Evolutionary conservation across 805 yeast species (phyloP).

Genomic region (Limtongia smithiae): DNA sequence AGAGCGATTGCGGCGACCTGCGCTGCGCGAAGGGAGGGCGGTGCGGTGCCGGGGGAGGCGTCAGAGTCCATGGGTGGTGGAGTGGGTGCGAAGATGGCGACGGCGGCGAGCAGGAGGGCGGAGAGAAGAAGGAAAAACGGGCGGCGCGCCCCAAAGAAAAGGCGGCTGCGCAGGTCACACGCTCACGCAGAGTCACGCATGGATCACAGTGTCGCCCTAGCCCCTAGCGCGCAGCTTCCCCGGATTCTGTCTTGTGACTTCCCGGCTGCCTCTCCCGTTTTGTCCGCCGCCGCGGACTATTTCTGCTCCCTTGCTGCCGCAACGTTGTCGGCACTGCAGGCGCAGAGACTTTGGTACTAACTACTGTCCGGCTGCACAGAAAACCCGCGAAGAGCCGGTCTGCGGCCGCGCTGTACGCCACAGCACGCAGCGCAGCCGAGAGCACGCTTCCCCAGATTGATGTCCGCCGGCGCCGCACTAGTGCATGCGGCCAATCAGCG

Average conservation of each 20-base stretch:
- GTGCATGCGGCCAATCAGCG: too few relatives aligned
- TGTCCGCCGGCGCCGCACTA: too few relatives aligned
- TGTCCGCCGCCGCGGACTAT: background rate
- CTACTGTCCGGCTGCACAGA: too few relatives aligned
- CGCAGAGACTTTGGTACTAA: too few relatives aligned
- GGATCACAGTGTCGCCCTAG: background rate
- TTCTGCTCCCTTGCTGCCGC: background rate
- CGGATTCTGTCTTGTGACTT: conserved; percentile 7
- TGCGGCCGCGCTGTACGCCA: too few relatives aligned
- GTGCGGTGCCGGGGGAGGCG: background rate
- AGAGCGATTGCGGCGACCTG: background rate
- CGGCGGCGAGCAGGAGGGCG: background rate
- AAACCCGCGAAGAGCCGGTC: too few relatives aligned
- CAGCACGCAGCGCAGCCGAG: too few relatives aligned
- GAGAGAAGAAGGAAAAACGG: background rate
- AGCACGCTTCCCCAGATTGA: too few relatives aligned
- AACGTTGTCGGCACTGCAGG: background rate
- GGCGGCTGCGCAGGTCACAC: conserved; percentile 1
- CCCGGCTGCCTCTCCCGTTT: too few relatives aligned
- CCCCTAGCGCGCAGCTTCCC: conserved; percentile 36
- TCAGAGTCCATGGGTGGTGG: background rate
- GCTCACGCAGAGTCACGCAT: background rate
- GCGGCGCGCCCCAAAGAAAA: conserved; percentile 1
- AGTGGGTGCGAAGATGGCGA: background rate
- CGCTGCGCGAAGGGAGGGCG: too few relatives aligned